Percentiles rank a stretch among this genome's conserved stretches.
Evolutionary conservation across 768 basidiomycete genomes (phyloP).

Genomic region (Astraeus odoratus): DNA sequence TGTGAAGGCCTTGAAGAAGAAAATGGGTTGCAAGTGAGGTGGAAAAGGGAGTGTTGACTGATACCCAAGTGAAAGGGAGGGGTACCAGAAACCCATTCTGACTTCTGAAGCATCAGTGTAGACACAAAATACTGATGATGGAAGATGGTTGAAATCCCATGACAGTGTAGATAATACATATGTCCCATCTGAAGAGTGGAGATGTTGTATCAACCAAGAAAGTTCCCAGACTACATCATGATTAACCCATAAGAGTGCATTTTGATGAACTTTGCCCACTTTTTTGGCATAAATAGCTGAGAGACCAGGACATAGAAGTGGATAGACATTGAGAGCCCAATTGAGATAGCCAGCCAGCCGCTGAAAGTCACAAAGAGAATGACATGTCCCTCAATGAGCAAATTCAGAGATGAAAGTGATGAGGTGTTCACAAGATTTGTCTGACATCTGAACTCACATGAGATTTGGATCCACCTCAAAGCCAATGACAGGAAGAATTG

Average conservation of each 20-base stretch:
- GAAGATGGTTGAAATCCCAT: conserved; percentile 7
- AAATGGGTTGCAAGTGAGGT: conserved; percentile 9
- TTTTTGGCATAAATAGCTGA: conserved; percentile 31
- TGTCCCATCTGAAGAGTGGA: conserved; percentile 16
- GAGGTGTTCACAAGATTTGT: conserved; percentile 12
- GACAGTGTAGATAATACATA: conserved; percentile 12
- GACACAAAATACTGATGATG: background rate
- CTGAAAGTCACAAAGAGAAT: conserved; percentile 22
- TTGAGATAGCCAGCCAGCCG: conserved; percentile 31
- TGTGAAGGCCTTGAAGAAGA: conserved; percentile 21
- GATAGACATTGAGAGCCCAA: conserved; percentile 36
- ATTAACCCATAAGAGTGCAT: conserved; percentile 4
- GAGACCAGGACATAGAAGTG: conserved; percentile 28
- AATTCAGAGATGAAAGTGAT: conserved; percentile 10
- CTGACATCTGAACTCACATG: conserved; percentile 19
- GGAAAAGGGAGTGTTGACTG: conserved; percentile 5
- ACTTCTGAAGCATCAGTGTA: conserved; percentile 20
- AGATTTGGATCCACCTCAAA: conserved; percentile 26
- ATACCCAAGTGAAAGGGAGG: conserved; percentile 14
- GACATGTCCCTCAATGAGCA: background rate
- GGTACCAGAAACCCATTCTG: conserved; percentile 22
- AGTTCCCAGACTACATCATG: conserved; percentile 3
- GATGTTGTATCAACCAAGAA: conserved; percentile 24
- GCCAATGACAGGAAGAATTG: conserved; percentile 27
- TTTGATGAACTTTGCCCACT: conserved; percentile 10